Conservation (phyloP, 2,329 filamentous ascomycete genomes). For the Hypomyces rosellus region DNA sequence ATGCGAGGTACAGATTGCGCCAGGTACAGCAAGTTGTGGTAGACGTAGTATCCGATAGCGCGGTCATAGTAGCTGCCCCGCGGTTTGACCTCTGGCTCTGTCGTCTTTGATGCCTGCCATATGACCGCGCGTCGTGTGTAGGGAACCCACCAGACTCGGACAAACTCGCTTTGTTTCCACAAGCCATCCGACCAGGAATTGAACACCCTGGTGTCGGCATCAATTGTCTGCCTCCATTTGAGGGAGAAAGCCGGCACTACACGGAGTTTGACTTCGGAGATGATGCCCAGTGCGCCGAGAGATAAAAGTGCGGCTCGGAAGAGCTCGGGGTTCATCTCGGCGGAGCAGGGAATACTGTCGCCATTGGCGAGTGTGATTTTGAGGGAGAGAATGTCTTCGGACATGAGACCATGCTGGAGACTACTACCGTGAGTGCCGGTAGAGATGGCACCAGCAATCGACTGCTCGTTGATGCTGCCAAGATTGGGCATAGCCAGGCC, state of each 20-base stretch:
- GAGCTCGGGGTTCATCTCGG: slow-evolving; percentile 64
- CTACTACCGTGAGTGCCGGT: slow-evolving; percentile 93
- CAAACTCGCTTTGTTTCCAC: slow-evolving; percentile 83
- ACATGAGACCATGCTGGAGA: slow-evolving; percentile 74
- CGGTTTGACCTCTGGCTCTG: slow-evolving; percentile 52
- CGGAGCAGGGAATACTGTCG: slow-evolving; percentile 62
- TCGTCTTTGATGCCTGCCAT: slow-evolving; percentile 80
- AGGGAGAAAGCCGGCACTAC: slow-evolving; percentile 78
- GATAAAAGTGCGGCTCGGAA: slow-evolving; percentile 86
- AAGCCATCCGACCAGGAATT: slow-evolving; percentile 64
- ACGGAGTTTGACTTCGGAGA: slow-evolving; percentile 81
- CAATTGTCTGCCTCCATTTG: slow-evolving; percentile 75
- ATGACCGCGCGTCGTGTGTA: slow-evolving; percentile 83
- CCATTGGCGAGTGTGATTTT: slow-evolving; percentile 80
- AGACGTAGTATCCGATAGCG: slow-evolving; percentile 75
- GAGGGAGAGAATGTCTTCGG: slow-evolving; percentile 67
- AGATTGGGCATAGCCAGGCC: slow-evolving; percentile 86
- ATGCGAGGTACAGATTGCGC: slow-evolving; percentile 72
- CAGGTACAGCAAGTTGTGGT: slow-evolving; percentile 83
- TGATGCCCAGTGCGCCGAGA: slow-evolving; percentile 83
- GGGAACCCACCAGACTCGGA: slow-evolving; percentile 95
- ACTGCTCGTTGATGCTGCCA: slow-evolving; percentile 92
- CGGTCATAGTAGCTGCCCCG: slow-evolving; percentile 74
- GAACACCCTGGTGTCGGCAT: slow-evolving; percentile 62
- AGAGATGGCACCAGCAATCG: slow-evolving; percentile 82